Percentiles rank a stretch among this genome's conserved stretches.
Conservation (phyloP, 1,284 basidiomycete genomes). For the Microbotryum lychnidis-dioicae region DNA sequence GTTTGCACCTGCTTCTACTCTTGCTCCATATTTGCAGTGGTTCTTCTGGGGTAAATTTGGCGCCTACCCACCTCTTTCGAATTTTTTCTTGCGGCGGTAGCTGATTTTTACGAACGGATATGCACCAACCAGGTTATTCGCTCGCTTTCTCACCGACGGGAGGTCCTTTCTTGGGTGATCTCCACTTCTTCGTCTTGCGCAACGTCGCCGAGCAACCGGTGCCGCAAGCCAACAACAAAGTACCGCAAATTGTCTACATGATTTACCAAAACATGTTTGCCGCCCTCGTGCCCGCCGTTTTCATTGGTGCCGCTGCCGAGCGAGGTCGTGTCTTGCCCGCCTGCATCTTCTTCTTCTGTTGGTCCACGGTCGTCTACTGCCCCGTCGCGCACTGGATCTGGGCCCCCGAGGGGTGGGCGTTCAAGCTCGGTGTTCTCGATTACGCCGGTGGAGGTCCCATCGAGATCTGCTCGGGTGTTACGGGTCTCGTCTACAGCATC, state of each 20-base stretch:
- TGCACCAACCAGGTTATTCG: conserved; percentile 32
- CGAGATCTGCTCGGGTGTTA: conserved; percentile 41
- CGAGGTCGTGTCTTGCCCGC: conserved; percentile 78
- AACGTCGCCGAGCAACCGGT: conserved; percentile 68
- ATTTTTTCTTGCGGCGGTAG: background rate
- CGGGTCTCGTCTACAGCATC: conserved; percentile 34
- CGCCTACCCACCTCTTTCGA: background rate
- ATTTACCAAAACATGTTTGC: conserved; percentile 87
- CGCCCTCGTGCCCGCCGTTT: conserved; percentile 60
- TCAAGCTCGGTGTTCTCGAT: conserved; percentile 39
- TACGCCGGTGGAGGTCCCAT: conserved; percentile 44
- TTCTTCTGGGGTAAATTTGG: conserved; percentile 39
- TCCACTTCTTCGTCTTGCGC: conserved; percentile 50
- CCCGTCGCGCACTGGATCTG: conserved; percentile 33
- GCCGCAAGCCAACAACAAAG: conserved; percentile 50
- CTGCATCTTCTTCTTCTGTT: conserved; percentile 77
- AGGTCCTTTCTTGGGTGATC: conserved; percentile 60
- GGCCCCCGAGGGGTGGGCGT: conserved; percentile 28
- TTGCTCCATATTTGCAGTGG: conserved; percentile 26
- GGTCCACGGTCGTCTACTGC: conserved; percentile 46
- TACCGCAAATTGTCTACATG: conserved; percentile 45
- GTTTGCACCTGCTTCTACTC: background rate
- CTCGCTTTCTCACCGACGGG: conserved; percentile 53
- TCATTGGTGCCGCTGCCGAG: conserved; percentile 74
- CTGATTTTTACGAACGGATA: too few relatives aligned